These are phyloP conservation scores for Trypanosoma scelopori DNA, from an alignment of 208 protist genomes.

Conservation along the genomic window DNA sequence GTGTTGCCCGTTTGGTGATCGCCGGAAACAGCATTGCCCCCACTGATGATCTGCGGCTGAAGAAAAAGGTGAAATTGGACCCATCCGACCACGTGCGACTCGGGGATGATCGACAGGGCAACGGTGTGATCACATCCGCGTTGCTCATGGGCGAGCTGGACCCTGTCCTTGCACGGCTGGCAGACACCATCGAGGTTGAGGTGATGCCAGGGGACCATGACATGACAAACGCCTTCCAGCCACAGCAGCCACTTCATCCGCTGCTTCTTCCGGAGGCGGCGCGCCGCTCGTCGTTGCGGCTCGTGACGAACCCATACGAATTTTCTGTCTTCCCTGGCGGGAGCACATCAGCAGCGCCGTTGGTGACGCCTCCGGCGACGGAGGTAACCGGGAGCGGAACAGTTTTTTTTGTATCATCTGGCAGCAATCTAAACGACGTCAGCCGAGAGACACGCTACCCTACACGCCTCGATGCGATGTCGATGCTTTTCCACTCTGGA, in stretches of 20 bases:
- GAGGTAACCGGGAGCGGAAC: constrained; percentile 18
- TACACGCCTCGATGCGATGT: constrained; percentile 71
- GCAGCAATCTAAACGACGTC: constrained; percentile 88
- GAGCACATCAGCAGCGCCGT: background rate
- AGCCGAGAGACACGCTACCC: constrained; percentile 60
- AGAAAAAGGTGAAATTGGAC: constrained; percentile 85
- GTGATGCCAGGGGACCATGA: constrained; percentile 90
- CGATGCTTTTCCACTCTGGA: constrained; percentile 61
- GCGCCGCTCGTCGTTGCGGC: constrained; percentile 59
- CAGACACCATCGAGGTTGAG: constrained; percentile 79
- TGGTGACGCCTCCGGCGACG: constrained; percentile 11
- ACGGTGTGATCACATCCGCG: constrained; percentile 48
- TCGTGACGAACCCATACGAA: constrained; percentile 88
- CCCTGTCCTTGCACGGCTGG: constrained; percentile 57
- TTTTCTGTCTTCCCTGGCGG: constrained; percentile 41
- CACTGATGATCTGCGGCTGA: constrained; percentile 85
- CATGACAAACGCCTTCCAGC: constrained; percentile 88
- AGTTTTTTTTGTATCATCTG: constrained; percentile 76
- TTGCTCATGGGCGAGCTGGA: constrained; percentile 80
- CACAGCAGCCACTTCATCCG: constrained; percentile 92
- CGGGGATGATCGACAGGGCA: constrained; percentile 40
- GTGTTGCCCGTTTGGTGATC: constrained; percentile 77
- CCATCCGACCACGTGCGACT: constrained; percentile 78
- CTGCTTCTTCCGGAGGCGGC: constrained; percentile 71
- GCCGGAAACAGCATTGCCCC: constrained; percentile 85